A percentile compares a stretch with the other conserved stretches of the same genome.
Conservation (phyloP, 192 early-diverging fungal genomes). For the Entomortierella beljakovae region DNA sequence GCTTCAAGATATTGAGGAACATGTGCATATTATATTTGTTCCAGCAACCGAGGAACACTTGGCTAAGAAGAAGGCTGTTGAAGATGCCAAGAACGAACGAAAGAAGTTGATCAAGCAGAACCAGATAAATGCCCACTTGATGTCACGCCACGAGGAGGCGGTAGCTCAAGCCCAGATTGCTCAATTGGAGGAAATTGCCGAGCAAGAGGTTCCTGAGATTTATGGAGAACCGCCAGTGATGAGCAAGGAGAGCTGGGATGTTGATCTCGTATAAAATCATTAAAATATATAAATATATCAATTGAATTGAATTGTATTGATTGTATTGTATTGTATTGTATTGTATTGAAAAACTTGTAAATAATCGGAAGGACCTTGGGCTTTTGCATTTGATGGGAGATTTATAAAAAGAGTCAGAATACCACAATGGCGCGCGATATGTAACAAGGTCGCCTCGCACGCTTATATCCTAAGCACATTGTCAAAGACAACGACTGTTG, state of each 20-base stretch:
- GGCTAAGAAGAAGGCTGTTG: slow-evolving; percentile 51
- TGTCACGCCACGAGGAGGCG: slow-evolving; percentile 52
- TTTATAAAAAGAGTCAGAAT: slow-evolving; percentile 26
- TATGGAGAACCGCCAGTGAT: slow-evolving; percentile 44
- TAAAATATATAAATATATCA: background rate
- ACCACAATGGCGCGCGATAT: slow-evolving; percentile 50
- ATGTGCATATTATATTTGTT: slow-evolving; percentile 64
- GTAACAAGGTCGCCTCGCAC: slow-evolving; percentile 53
- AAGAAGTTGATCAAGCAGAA: slow-evolving; percentile 43
- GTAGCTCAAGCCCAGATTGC: slow-evolving; percentile 45
- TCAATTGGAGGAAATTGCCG: slow-evolving; percentile 49
- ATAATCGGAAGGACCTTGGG: too few species aligned
- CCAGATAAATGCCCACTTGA: slow-evolving; percentile 41
- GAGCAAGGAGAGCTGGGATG: slow-evolving; percentile 48
- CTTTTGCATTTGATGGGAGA: background rate
- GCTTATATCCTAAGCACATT: slow-evolving; percentile 44
- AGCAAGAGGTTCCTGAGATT: slow-evolving; percentile 50
- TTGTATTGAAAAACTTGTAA: too few species aligned
- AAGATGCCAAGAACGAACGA: slow-evolving; percentile 50
- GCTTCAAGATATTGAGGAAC: slow-evolving; percentile 54
- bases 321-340: too few species aligned
- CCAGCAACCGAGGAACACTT: slow-evolving; percentile 49
- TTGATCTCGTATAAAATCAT: slow-evolving; percentile 31
- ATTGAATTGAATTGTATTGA: background rate
- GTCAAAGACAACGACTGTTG: slow-evolving; percentile 26